Evolutionary conservation across 2,329 filamentous ascomycete genomes (phyloP).

Genomic region (Aureobasidium leucospermi): DNA sequence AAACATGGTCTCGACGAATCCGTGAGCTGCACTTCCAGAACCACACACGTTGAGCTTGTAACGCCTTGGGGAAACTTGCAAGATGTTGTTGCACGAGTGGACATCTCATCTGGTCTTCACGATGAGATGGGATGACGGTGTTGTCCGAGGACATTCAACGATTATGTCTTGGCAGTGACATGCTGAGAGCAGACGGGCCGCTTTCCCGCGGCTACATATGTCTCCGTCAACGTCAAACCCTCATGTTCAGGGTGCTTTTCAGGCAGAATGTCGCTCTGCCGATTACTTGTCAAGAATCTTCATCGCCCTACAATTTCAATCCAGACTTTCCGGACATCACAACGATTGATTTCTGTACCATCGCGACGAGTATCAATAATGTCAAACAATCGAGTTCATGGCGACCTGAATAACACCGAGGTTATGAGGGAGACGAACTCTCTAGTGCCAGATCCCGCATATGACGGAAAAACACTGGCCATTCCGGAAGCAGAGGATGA

Average conservation of each 20-base stretch:
- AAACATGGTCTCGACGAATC: too few species aligned
- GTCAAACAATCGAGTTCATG: conserved; percentile 7
- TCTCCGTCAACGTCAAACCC: not conserved
- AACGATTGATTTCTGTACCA: not conserved
- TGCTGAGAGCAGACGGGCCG: not conserved
- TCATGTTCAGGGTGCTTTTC: not conserved
- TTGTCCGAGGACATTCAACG: too few species aligned
- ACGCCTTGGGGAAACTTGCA: too few species aligned
- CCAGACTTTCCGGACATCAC: not conserved
- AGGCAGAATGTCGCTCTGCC: not conserved
- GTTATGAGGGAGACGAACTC: conserved; percentile 17
- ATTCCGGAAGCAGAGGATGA: conserved; percentile 44
- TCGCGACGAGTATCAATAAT: conserved; percentile 2
- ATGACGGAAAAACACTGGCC: conserved; percentile 30
- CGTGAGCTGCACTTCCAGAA: too few species aligned
- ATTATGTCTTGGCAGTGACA: conserved; percentile 10
- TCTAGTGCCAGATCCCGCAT: conserved; percentile 17
- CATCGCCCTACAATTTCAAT: too few species aligned
- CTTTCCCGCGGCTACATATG: not conserved
- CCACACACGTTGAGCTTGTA: too few species aligned
- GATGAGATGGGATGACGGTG: too few species aligned
- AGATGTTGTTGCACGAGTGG: too few species aligned
- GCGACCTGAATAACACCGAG: conserved; percentile 23
- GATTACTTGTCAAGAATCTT: not conserved
- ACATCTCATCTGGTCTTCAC: too few species aligned